These are phyloP conservation scores for Aegilops sharonensis DNA, from an alignment of 176 grass and related monocot genomes.

Conservation along the genomic window DNA sequence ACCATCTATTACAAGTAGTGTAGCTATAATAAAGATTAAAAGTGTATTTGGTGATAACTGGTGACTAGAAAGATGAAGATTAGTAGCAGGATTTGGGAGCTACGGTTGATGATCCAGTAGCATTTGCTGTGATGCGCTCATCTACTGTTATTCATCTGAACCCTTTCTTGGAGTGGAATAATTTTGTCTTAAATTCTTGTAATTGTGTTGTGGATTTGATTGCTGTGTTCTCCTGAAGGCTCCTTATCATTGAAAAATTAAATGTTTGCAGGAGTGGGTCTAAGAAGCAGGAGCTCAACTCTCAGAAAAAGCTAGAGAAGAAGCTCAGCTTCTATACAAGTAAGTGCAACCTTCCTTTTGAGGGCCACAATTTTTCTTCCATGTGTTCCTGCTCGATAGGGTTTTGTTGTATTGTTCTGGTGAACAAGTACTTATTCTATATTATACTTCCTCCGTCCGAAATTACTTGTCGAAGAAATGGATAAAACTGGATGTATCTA, in stretches of 20 bases:
- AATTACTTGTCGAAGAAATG: too few species aligned
- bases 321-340: conserved; percentile 47
- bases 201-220: background rate
- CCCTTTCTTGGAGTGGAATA: conserved; percentile 7
- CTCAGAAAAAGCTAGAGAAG: conserved; percentile 49
- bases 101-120: background rate
- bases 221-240: conserved; percentile 3
- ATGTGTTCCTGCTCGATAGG: background rate
- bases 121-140: background rate
- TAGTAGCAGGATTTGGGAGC: background rate
- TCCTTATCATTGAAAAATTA: conserved; percentile 10
- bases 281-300: conserved; percentile 49
- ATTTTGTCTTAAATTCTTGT: background rate
- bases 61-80: background rate
- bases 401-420: background rate
- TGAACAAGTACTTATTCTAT: background rate
- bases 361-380: background rate
- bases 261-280: conserved; percentile 40
- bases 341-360: conserved; percentile 1
- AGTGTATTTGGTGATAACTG: background rate
- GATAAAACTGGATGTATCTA: too few species aligned
- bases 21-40: background rate
- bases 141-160: background rate
- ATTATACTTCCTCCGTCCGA: too few species aligned
- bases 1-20: too few species aligned